phyloP scores from a whole-genome alignment of 2,329 filamentous ascomycete species.

The Nemania sp. region DNA sequence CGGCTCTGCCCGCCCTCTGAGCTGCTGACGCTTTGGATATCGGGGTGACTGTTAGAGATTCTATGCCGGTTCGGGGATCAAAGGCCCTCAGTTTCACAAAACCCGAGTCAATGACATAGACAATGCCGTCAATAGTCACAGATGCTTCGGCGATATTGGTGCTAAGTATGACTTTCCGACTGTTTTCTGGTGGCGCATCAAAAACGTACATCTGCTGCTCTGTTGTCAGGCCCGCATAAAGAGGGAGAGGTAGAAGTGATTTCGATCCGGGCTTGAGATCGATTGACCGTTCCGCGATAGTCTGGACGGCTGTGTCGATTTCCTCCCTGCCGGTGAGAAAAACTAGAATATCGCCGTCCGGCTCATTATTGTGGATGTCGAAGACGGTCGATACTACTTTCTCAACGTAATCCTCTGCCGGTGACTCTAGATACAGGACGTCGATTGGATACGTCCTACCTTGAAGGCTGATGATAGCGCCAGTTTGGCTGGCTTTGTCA shows the following conservation, averaged over 20 bases:
- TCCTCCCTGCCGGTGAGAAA: conserved; percentile 94
- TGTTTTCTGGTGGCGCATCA: conserved; percentile 78
- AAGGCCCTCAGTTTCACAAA: conserved; percentile 90
- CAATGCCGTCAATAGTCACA: conserved; percentile 89
- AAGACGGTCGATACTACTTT: conserved; percentile 81
- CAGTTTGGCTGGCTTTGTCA: conserved; percentile 34
- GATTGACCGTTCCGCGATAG: conserved; percentile 72
- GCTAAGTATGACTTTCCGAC: conserved; percentile 86
- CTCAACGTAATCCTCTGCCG: conserved; percentile 86
- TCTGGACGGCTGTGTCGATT: conserved; percentile 81
- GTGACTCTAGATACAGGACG: conserved; percentile 75
- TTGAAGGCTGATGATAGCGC: conserved; percentile 80
- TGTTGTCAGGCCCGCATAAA: conserved; percentile 86
- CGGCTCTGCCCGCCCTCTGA: conserved; percentile 87
- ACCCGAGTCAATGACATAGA: conserved; percentile 87
- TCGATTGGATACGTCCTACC: conserved; percentile 90
- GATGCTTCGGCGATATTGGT: conserved; percentile 98
- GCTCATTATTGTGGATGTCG: conserved; percentile 82
- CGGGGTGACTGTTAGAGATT: conserved; percentile 79
- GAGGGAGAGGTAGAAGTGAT: conserved; percentile 71
- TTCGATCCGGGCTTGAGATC: conserved; percentile 64
- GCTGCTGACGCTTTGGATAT: conserved; percentile 92
- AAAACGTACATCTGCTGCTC: conserved; percentile 97
- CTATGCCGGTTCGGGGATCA: conserved; percentile 82
- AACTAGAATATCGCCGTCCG: conserved; percentile 83